A percentile compares a stretch with the other conserved stretches of the same genome.
phyloP scores from a whole-genome alignment of 805 yeast species.

The Kurtzmaniella fragi region DNA sequence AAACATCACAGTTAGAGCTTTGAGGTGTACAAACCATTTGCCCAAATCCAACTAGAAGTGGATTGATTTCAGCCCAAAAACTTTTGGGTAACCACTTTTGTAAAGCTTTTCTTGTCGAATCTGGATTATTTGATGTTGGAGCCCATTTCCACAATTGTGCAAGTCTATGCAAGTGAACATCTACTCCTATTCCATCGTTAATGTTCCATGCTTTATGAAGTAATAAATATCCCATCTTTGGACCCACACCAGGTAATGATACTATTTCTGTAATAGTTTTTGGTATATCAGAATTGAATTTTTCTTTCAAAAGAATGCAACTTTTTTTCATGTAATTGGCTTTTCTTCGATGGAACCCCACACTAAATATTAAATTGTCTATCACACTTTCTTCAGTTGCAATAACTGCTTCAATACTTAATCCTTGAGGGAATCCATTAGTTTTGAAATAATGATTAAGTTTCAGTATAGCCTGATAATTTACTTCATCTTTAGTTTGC shows the following conservation, averaged over 20 bases:
- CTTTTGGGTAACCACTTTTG: conserved; percentile 71
- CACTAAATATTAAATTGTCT: conserved; percentile 65
- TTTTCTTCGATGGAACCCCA: conserved; percentile 84
- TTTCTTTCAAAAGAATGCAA: conserved; percentile 44
- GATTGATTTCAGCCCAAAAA: conserved; percentile 82
- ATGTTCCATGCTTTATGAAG: conserved; percentile 80
- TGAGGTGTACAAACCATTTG: conserved; percentile 79
- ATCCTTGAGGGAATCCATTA: conserved; percentile 43
- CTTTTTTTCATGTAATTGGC: conserved; percentile 64
- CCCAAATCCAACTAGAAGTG: conserved; percentile 88
- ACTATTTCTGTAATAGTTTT: conserved; percentile 58
- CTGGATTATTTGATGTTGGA: conserved; percentile 55
- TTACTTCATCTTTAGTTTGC: conserved; percentile 88
- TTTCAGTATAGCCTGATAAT: conserved; percentile 62
- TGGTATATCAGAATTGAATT: conserved; percentile 69
- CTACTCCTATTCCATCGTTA: conserved; percentile 86
- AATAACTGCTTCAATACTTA: conserved; percentile 51
- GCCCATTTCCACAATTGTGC: conserved; percentile 83
- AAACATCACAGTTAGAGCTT: conserved; percentile 65
- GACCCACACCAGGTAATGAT: conserved; percentile 87
- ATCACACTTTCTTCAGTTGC: conserved; percentile 49
- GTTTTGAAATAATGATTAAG: conserved; percentile 40
- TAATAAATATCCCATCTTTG: conserved; percentile 85
- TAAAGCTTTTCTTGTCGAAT: conserved; percentile 61
- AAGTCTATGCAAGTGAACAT: conserved; percentile 81